phyloP scores from a whole-genome alignment of 208 protist species.

The Leishmania guyanensis region DNA sequence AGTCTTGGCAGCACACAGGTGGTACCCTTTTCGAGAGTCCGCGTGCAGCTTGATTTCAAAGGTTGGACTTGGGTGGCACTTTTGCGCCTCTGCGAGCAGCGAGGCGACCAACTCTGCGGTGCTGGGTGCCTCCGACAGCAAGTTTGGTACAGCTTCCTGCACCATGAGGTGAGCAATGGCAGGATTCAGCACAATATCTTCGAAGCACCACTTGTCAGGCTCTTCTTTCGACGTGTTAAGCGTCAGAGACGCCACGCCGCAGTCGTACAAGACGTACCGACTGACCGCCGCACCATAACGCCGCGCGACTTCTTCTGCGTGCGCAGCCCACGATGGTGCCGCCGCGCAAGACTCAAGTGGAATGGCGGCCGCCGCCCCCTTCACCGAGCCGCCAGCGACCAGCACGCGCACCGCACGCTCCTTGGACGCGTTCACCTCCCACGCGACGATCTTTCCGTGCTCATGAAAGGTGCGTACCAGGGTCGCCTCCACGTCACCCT shows the following conservation, averaged over 20 bases:
- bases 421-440: slow-evolving; percentile 32
- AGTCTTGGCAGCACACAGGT: slow-evolving; percentile 52
- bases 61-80: slow-evolving; percentile 17
- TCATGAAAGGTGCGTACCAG: slow-evolving; percentile 11
- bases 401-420: slow-evolving; percentile 16
- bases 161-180: not conserved
- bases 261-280: slow-evolving; percentile 36
- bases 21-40: slow-evolving; percentile 62
- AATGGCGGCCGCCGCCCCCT: slow-evolving; percentile 23
- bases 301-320: slow-evolving; percentile 11
- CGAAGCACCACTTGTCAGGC: slow-evolving; percentile 51
- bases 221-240: slow-evolving; percentile 32
- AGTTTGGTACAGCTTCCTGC: not conserved
- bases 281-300: slow-evolving; percentile 23
- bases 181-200: slow-evolving; percentile 27
- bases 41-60: slow-evolving; percentile 43
- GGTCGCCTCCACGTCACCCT: slow-evolving; percentile 10
- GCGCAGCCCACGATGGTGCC: slow-evolving; percentile 14
- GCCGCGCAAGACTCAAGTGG: slow-evolving; percentile 14
- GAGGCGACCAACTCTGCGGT: slow-evolving; percentile 10
- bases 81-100: slow-evolving; percentile 23
- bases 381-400: slow-evolving; percentile 25
- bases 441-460: slow-evolving; percentile 45
- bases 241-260: slow-evolving; percentile 30
- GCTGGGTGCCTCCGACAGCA: not conserved